Base-by-base conservation (phyloP, 2,329 filamentous ascomycete genomes). In the Fusarium sp. region DNA sequence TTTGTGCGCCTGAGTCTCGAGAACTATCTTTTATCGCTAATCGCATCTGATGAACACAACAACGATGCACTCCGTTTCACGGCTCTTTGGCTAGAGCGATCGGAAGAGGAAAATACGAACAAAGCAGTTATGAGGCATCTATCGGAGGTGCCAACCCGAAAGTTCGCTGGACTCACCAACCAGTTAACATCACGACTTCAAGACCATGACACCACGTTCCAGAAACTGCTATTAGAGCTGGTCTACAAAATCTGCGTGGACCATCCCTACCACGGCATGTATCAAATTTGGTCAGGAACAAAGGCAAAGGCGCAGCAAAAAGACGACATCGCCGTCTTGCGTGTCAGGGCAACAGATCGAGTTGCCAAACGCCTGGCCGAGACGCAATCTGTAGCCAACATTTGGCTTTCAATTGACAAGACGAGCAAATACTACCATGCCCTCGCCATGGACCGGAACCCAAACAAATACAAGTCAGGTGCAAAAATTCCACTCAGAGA, bases 221-320 rank as follows among this genome's bases (percentile, higher is more conserved):
- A 99, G 75, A 85, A 84, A 43, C 84, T 95, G 2, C 84, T 99
- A 3, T 88, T 89, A 54, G 84, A 85, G 3, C 83, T 99, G 20
- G 90, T 98, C 6, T 89, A 90, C 75, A 90, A 90, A 11, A 97
- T 99, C 58, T 98, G 95, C 76, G 85, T 88, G 13, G 94, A 99
- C 61, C 96, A 99, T 80, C 97, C 96, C 0, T 97, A 94, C 78
- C 97, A 99, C 77, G 94, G 94, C 51, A 95, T 98, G 90, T 97
- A 99, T 78, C 94, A 98, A 74, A 93, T 99, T 44, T 98, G 95
- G 84, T 93, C 94, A 4, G 91, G 92, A 24, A 90, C 88, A 46
- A 92, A 90, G 74, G 89, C 87, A 55, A 91, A 90, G 64, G 87
- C 86, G 53, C 90, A 91, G 73, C 85, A 85, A 55, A 90, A 92